Percentiles rank a stretch among this genome's conserved stretches.
Conservation (phyloP, 2,329 filamentous ascomycete genomes). For the Aspergillus sp. region DNA sequence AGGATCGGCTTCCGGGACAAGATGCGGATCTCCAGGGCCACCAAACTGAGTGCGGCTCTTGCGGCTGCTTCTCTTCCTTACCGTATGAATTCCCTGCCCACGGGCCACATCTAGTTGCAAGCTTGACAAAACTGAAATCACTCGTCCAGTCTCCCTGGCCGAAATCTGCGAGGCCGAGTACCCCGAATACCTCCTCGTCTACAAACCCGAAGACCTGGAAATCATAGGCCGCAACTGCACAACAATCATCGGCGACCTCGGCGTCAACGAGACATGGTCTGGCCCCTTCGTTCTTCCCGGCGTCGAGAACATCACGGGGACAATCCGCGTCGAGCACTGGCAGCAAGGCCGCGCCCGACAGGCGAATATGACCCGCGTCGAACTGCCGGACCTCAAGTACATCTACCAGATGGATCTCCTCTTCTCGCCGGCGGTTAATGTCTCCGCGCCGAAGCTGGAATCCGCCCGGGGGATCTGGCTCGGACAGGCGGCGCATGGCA, state of each 20-base stretch:
- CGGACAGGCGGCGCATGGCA: background rate
- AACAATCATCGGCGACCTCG: background rate
- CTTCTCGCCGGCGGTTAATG: background rate
- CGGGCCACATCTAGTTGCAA: background rate
- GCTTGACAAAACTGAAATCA: background rate
- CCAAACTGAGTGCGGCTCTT: background rate
- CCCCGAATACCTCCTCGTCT: background rate
- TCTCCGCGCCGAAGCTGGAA: background rate
- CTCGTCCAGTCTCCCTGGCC: background rate
- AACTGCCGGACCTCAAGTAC: background rate
- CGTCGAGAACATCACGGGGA: background rate
- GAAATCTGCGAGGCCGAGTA: background rate
- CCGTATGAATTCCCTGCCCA: background rate
- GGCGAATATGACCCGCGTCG: background rate
- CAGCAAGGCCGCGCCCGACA: background rate
- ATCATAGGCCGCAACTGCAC: background rate
- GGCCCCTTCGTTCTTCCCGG: background rate
- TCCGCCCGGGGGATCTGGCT: background rate
- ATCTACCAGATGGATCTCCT: background rate
- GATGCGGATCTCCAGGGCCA: background rate
- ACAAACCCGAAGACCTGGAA: background rate
- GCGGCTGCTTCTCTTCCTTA: background rate
- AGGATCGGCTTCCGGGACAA: background rate
- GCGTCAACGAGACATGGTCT: background rate
- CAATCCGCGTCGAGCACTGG: background rate